These are phyloP conservation scores for Neofusicoccum parvum DNA, from an alignment of 2,329 filamentous ascomycete species.

Conservation along the genomic window DNA sequence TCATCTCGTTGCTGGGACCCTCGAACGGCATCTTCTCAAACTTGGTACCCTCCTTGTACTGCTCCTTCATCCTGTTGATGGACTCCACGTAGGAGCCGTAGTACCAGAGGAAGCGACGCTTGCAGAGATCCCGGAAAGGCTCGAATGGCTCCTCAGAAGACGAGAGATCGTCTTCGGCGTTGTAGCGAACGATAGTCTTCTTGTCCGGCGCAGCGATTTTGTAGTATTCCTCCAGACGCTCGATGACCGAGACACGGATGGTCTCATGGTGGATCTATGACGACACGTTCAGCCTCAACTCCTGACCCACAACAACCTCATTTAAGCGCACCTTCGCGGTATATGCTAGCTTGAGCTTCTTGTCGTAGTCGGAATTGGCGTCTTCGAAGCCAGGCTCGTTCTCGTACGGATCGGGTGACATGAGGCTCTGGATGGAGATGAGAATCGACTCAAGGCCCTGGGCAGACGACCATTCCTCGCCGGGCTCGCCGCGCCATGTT, in stretches of 20 bases:
- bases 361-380: slow-evolving; percentile 67
- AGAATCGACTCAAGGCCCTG: slow-evolving; percentile 94
- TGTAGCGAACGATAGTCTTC: slow-evolving; percentile 46
- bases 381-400: slow-evolving; percentile 95
- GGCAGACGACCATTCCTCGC: slow-evolving; percentile 95
- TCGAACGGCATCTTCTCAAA: slow-evolving; percentile 93
- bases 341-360: slow-evolving; percentile 74
- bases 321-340: slow-evolving; percentile 67
- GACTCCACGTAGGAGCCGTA: slow-evolving; percentile 80
- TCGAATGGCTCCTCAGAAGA: slow-evolving; percentile 63
- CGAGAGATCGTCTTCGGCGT: slow-evolving; percentile 54
- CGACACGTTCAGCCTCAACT: slow-evolving; percentile 15
- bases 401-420: slow-evolving; percentile 91
- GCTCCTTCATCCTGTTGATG: slow-evolving; percentile 64
- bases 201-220: slow-evolving; percentile 53
- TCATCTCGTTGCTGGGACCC: slow-evolving; percentile 74
- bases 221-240: slow-evolving; percentile 79
- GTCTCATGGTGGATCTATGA: slow-evolving; percentile 87
- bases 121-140: slow-evolving; percentile 87
- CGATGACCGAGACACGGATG: slow-evolving; percentile 80
- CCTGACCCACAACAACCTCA: neutral
- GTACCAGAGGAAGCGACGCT: slow-evolving; percentile 94
- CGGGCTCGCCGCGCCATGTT: slow-evolving; percentile 88
- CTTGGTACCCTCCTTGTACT: slow-evolving; percentile 62
- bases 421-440: slow-evolving; percentile 92